These are phyloP conservation scores for Meripilus lineatus DNA, from an alignment of 1,284 basidiomycete genomes.

Conservation along the genomic window DNA sequence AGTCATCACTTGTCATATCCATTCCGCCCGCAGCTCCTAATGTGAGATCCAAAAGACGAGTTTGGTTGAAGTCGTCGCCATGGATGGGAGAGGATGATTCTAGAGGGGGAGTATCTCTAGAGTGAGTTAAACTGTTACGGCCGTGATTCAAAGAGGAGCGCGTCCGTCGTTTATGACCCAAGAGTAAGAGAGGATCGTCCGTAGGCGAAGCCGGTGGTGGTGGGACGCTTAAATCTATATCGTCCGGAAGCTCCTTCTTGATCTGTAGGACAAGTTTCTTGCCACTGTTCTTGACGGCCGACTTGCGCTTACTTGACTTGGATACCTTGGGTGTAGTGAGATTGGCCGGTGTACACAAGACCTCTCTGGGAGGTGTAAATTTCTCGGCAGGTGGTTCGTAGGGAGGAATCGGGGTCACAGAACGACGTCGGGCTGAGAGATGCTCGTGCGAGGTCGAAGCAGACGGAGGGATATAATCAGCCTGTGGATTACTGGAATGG, in stretches of 20 bases:
- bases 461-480: slow-evolving; percentile 43
- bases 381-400: slow-evolving; percentile 62
- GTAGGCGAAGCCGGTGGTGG: slow-evolving; percentile 66
- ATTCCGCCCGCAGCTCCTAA: slow-evolving; percentile 16
- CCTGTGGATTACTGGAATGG: slow-evolving; percentile 43
- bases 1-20: slow-evolving; percentile 15
- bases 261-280: slow-evolving; percentile 32
- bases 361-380: slow-evolving; percentile 65
- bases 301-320: slow-evolving; percentile 35
- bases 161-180: slow-evolving; percentile 30
- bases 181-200: slow-evolving; percentile 66
- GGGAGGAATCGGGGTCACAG: slow-evolving; percentile 46
- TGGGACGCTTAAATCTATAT: slow-evolving; percentile 52
- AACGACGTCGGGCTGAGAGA: slow-evolving; percentile 24
- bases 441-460: slow-evolving; percentile 17
- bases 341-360: slow-evolving; percentile 41
- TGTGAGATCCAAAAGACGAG: slow-evolving; percentile 15
- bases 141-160: slow-evolving; percentile 1
- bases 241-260: slow-evolving; percentile 55
- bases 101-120: slow-evolving; percentile 19
- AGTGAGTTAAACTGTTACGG: neutral
- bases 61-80: slow-evolving; percentile 1
- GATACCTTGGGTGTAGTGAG: slow-evolving; percentile 9
- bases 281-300: slow-evolving; percentile 19
- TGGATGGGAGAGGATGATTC: slow-evolving; percentile 21